Evolutionary conservation across 2,329 filamentous ascomycete species (phyloP), one percentile per base, ranked within the genome.

Genomic region (Hypoxylon sp.): DNA sequence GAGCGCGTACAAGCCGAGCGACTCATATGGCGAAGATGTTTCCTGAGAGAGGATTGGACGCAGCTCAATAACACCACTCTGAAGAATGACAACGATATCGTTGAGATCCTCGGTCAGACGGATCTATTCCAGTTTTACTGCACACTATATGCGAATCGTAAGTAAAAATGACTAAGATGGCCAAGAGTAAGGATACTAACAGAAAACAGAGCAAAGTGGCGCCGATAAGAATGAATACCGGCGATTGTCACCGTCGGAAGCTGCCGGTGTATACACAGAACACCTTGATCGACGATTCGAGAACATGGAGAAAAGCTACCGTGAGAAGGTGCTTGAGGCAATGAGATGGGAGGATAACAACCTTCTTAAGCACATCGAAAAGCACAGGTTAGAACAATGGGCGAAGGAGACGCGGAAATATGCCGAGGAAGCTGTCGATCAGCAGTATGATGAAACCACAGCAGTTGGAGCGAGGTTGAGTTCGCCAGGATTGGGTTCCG

Each of bases 21-120:
- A 14, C 81, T 89, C 42, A 92, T 98, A 69, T 99, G 96, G 96
- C 91, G 96, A 76, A 89, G 96, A 59, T 91, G 94, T 68, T 92
- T 92, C 75, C 86, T 95, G 72, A 89, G 90, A 54, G 94, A 98
- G 78, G 89, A 98, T 77, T 99, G 96, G 96, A 83, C 87, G 26
- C 84, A 83, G 65, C 87, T 97, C 76, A 95, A 96, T 76, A 89
- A 93, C 72, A 95, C 92, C 0, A 88, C 91, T 52, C 85, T 91
- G 65, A 91, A 92, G 77, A 88, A 89, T 63, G 94, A 97, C 75
- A 81, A 83, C 2, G 86, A 92, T 68, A 87, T 94, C 29, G 83
- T 90, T 58, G 84, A 86, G 29, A 83, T 87, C 17, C 80, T 97
- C 26, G 83, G 83, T 33, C 81, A 85, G 63, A 97, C 94, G 3